phyloP scores from a whole-genome alignment of 2,329 filamentous ascomycete genomes.

The Trichoderma polysporum region DNA sequence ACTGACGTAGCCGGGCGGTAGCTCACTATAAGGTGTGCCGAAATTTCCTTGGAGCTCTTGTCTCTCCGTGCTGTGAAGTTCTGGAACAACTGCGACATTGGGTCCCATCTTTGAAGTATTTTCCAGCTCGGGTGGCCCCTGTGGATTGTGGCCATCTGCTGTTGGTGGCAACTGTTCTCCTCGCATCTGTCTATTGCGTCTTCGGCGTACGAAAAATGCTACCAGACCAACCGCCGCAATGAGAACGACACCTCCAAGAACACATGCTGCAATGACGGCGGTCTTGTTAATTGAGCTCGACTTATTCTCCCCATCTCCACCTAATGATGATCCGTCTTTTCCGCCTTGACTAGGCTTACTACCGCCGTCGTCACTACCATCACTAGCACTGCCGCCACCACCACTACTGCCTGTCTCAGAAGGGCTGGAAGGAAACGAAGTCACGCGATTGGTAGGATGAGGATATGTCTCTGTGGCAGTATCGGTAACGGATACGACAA shows the following conservation, averaged over 20 bases:
- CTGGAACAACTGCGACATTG: constrained; percentile 23
- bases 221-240: constrained; percentile 32
- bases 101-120: constrained; percentile 27
- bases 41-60: constrained; percentile 28
- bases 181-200: constrained; percentile 29
- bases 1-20: constrained; percentile 27
- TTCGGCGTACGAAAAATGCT: constrained; percentile 40
- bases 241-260: constrained; percentile 30
- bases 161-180: constrained; percentile 27
- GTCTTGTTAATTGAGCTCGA: constrained; percentile 29
- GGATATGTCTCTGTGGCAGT: constrained; percentile 31
- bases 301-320: constrained; percentile 18
- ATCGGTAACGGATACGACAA: constrained; percentile 42
- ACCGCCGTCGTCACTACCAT: neutral
- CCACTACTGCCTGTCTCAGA: constrained; percentile 23
- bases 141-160: constrained; percentile 14
- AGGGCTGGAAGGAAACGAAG: constrained; percentile 16
- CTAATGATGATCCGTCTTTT: neutral
- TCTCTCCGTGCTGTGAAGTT: constrained; percentile 28
- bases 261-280: constrained; percentile 36
- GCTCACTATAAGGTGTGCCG: constrained; percentile 26
- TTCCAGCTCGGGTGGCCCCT: constrained; percentile 26
- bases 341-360: constrained; percentile 2
- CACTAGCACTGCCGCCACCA: constrained; percentile 25
- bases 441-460: constrained; percentile 24